Percentiles rank a stretch among this genome's conserved stretches.
Evolutionary conservation across 2,329 filamentous ascomycete genomes (phyloP).

Genomic region (Fusarium oxysporum): DNA sequence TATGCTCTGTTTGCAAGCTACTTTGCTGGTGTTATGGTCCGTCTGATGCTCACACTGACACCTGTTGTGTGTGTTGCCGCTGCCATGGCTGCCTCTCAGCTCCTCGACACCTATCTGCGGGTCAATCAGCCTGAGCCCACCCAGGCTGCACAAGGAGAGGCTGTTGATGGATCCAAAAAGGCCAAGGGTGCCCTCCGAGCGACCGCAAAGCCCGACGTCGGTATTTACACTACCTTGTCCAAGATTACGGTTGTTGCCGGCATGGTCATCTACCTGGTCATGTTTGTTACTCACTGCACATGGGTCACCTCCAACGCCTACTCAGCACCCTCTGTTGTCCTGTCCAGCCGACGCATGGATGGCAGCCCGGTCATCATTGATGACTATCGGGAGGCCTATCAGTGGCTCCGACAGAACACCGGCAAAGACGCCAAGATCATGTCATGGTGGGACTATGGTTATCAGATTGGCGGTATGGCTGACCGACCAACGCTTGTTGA

Average conservation of each 20-base stretch:
- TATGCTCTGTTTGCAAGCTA: constrained; percentile 98
- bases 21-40: constrained; percentile 99
- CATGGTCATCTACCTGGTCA: constrained; percentile 82
- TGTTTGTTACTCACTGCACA: constrained; percentile 97
- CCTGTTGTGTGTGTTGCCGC: constrained; percentile 96
- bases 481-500: constrained; percentile 96
- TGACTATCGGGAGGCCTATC: constrained; percentile 98
- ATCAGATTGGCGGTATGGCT: constrained; percentile 99
- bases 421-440: constrained; percentile 96
- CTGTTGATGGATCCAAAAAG: constrained; percentile 69
- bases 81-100: constrained; percentile 86
- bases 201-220: constrained; percentile 78
- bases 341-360: constrained; percentile 91
- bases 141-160: constrained; percentile 53
- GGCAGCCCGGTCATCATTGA: constrained; percentile 99
- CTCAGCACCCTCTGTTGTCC: constrained; percentile 95
- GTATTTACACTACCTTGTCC: constrained; percentile 84
- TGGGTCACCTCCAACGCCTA: constrained; percentile 99
- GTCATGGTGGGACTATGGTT: constrained; percentile 99
- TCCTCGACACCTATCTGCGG: constrained; percentile 87
- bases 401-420: constrained; percentile 99
- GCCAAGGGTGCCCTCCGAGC: constrained; percentile 70
- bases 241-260: constrained; percentile 81
- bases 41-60: constrained; percentile 96
- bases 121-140: constrained; percentile 70